Evolutionary conservation across 441 rosid species (phyloP).

Genomic region (Theobroma grandiflorum): DNA sequence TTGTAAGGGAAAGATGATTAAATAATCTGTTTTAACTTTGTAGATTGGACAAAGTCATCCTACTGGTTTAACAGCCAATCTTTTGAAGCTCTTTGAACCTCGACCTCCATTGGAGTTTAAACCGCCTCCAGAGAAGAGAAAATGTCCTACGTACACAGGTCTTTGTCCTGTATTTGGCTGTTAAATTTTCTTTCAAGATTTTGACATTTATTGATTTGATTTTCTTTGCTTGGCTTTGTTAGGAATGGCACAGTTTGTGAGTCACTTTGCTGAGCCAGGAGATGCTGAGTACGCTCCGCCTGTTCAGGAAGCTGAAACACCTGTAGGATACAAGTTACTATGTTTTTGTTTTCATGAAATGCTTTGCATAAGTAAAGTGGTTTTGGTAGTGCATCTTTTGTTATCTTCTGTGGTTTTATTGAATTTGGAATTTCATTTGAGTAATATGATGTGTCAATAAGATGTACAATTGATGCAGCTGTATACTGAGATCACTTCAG

Average conservation of each 20-base stretch:
- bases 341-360: background rate
- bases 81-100: conserved; percentile 94
- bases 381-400: background rate
- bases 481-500: background rate
- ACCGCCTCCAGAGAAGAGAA: conserved; percentile 93
- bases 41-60: conserved; percentile 99
- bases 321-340: conserved; percentile 55
- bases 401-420: background rate
- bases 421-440: background rate
- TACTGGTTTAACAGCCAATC: conserved; percentile 87
- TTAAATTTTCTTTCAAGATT: background rate
- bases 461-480: too few relatives aligned
- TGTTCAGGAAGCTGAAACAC: conserved; percentile 76
- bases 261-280: conserved; percentile 84
- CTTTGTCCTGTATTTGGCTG: background rate
- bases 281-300: conserved; percentile 94
- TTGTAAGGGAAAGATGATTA: background rate
- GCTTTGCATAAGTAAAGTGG: background rate
- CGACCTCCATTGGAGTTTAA: conserved; percentile 85
- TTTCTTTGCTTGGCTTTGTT: background rate
- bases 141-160: conserved; percentile 86
- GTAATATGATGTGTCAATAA: background rate
- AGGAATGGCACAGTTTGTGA: conserved; percentile 95
- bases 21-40: conserved; percentile 16
- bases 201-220: conserved; percentile 6